Evolutionary conservation across 2,329 filamentous ascomycete genomes (phyloP), one percentile per base, ranked within the genome.

Genomic region (Aspergillus aculeatinus): DNA sequence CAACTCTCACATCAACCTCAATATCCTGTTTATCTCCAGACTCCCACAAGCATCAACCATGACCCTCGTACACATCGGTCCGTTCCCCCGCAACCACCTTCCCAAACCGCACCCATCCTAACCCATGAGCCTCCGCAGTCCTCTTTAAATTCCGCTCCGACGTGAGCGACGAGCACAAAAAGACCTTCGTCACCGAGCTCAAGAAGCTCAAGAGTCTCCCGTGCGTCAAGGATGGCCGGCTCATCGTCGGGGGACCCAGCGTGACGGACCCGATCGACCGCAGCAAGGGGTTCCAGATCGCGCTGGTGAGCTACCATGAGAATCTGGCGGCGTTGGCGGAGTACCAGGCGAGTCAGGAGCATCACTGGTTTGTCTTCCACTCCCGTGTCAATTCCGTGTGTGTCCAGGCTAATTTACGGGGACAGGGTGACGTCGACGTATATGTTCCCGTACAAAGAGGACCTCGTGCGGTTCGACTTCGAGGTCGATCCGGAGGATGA

Each of bases 401-500:
- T 60, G 9, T n/a, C 9, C 25, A 42, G 50, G 31, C 33, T 29
- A 27, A 47, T 16, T 2, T 23, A 5, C 3, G 2, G 21, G 47
- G 39, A 1, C 16, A 85, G 83, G 54, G 81, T 85, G 0, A 85
- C 82, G 0, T 79, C 75, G 31, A 78, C 75, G 3, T 81, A 80
- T 54, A 70, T 85, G 7, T 83, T 80, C 70, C 83, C 83, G 0
- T 85, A 77, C 64, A 81, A 79, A 19, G 82, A 85, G 54, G 82
- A 85, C 58, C 69, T 85, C 1, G 76, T 77, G 16, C 73, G 83
- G 19, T 85, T 84, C 65, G 83, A 85, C 63, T 85, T 85, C 62
- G 82, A 85, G 55, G 70, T 73, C 1, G 70, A 72, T 29, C 57
- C 54, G 5, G 66, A 58, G 57, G 79, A 83, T 23, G 76, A 77